These are phyloP conservation scores for Chrysosphaeria jannelii DNA, from an alignment of 2,329 filamentous ascomycete genomes.

Conservation along the genomic window DNA sequence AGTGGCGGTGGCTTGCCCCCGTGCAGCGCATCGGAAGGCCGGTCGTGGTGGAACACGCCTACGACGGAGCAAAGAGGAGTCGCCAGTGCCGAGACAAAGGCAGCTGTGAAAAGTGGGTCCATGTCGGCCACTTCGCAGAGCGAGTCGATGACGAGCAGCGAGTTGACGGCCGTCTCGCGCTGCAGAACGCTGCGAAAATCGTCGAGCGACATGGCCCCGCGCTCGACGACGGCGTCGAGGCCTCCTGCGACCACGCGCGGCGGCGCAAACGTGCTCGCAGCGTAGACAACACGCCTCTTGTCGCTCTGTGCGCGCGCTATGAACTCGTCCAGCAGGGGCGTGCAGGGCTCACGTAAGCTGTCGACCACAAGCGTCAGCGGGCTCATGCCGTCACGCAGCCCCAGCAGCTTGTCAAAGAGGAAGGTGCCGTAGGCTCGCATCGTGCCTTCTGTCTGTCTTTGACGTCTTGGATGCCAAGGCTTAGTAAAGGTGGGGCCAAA, in stretches of 20 bases:
- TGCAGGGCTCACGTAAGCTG: conserved; percentile 51
- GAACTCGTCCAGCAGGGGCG: conserved; percentile 41
- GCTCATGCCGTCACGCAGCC: conserved; percentile 21
- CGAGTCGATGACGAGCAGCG: conserved; percentile 51
- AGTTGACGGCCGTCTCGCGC: conserved; percentile 25
- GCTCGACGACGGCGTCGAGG: conserved; percentile 39
- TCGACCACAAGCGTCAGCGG: conserved; percentile 72
- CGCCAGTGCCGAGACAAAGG: conserved; percentile 40
- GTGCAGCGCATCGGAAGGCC: conserved; percentile 4
- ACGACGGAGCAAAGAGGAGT: conserved; percentile 40
- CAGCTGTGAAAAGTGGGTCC: conserved; percentile 24
- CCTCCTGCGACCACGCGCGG: too few species aligned
- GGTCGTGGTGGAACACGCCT: conserved; percentile 53
- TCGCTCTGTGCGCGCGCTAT: conserved; percentile 43
- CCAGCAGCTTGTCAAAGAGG: conserved; percentile 7
- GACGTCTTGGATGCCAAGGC: too few species aligned
- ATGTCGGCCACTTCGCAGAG: conserved; percentile 33
- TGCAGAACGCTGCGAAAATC: too few species aligned
- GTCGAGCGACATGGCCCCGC: conserved; percentile 24
- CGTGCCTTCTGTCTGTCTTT: neutral
- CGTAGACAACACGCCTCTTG: conserved; percentile 10
- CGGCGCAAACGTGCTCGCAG: conserved; percentile 14
- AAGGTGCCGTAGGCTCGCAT: conserved; percentile 6
- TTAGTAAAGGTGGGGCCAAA: too few species aligned
- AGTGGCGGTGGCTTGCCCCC: conserved; percentile 39